Percentiles rank a stretch among this genome's conserved stretches.
Conservation (phyloP, 140 eudicot genomes). For the Bidens hawaiensis region DNA sequence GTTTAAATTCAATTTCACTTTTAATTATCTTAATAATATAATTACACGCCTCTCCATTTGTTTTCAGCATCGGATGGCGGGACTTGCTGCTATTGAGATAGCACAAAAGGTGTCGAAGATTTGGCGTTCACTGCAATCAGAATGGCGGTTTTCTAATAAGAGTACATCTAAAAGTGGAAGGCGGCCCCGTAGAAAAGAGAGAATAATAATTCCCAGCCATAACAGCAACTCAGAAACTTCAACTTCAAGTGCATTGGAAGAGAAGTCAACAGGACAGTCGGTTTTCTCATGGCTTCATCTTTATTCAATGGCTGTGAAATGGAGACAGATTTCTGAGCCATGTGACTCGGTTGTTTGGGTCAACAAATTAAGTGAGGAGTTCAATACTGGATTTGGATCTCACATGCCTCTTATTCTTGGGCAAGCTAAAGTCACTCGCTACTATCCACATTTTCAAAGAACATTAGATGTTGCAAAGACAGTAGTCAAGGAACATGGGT, state of each 20-base stretch:
- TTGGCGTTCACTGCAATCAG: constrained; percentile 85
- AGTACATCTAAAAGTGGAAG: constrained; percentile 59
- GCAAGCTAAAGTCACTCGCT: constrained; percentile 87
- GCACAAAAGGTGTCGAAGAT: constrained; percentile 86
- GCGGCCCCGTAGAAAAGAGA: constrained; percentile 73
- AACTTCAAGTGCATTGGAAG: constrained; percentile 53
- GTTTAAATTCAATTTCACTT: background rate
- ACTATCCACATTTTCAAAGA: constrained; percentile 70
- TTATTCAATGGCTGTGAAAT: constrained; percentile 84
- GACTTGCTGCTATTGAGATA: constrained; percentile 96
- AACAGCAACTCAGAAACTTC: constrained; percentile 66
- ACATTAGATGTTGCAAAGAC: constrained; percentile 66
- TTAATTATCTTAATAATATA: constrained; percentile 5
- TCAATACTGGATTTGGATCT: constrained; percentile 91
- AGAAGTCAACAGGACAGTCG: constrained; percentile 58
- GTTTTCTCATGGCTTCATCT: constrained; percentile 84
- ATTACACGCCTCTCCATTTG: background rate
- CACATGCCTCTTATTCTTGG: constrained; percentile 90
- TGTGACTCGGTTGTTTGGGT: constrained; percentile 98
- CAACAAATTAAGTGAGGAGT: constrained; percentile 94
- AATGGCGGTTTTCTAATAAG: constrained; percentile 73
- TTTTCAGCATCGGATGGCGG: constrained; percentile 98
- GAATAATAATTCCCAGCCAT: constrained; percentile 48
- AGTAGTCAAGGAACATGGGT: constrained; percentile 64
- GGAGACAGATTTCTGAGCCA: constrained; percentile 99